A percentile compares a stretch with the other conserved stretches of the same genome.
These are phyloP conservation scores for Plasmopara halstedii DNA, from an alignment of 352 stramenopile species.

Conservation along the genomic window DNA sequence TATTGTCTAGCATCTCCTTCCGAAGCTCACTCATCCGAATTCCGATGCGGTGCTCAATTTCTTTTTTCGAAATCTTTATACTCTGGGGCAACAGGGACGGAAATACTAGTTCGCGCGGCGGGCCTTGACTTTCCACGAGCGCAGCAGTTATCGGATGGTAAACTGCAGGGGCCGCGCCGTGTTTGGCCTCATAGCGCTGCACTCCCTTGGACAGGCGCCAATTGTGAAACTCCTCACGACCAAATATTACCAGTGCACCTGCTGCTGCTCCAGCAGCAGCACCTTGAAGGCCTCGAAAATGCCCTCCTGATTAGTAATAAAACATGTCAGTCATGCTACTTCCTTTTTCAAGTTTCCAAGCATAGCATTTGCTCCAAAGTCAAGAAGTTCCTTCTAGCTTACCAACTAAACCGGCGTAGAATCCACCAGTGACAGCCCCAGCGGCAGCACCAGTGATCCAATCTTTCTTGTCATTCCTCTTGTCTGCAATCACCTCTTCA, in stretches of 20 bases:
- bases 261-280: constrained; percentile 47
- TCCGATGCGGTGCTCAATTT: constrained; percentile 72
- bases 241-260: constrained; percentile 53
- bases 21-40: constrained; percentile 65
- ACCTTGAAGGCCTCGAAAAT: constrained; percentile 59
- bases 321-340: background rate
- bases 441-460: constrained; percentile 45
- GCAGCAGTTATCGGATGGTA: constrained; percentile 58
- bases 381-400: constrained; percentile 6
- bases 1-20: constrained; percentile 21
- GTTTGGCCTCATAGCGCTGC: constrained; percentile 76
- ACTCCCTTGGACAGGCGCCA: constrained; percentile 71
- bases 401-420: constrained; percentile 67
- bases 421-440: constrained; percentile 58
- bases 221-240: constrained; percentile 61
- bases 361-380: background rate
- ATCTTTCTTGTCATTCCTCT: constrained; percentile 48
- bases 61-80: constrained; percentile 62
- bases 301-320: constrained; percentile 36
- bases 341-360: background rate
- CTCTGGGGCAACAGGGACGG: constrained; percentile 64
- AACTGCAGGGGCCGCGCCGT: constrained; percentile 46
- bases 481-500: constrained; percentile 71
- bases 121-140: constrained; percentile 55
- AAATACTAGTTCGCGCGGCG: constrained; percentile 46